Base-by-base conservation (phyloP, 495 filamentous ascomycete species). In the Xylaria intraflava region DNA sequence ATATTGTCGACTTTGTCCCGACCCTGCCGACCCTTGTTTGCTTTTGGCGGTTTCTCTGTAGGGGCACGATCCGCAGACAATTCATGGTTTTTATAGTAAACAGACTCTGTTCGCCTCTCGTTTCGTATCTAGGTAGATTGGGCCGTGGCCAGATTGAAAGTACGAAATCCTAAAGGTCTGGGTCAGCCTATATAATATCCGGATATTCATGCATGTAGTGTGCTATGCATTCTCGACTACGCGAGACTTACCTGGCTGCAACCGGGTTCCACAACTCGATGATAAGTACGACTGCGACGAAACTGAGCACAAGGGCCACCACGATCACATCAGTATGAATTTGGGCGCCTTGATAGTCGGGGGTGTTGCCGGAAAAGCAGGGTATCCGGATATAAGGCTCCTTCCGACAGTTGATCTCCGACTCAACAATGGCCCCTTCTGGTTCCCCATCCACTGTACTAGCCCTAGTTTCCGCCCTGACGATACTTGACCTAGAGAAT, bases 271-370 rank as follows among this genome's bases (percentile, higher is more conserved):
- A 68, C 14, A 65, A 59, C 57, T 76, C 72, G 24, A 73, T 50
- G 6, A 60, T 20, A 7, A 73, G 48, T 11, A 75, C 62, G 4
- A 64, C 62, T 19, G 63, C 22, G 23, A 75, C 36, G 30, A 73
- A 69, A 6, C 56, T 47, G 2, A 66, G 53, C 8, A 64, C 67
- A 23, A 74, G 51, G 16, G 62, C 53, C 19, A 73, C 60, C 3
- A 69, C 67, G 20, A 75, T 48, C 52, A 75, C 57, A 44, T 73
- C 71, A 35, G 70, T 71, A 33, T 69, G 64, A 17, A 75, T 62
- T n/a, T 64, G 60, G 47, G 61, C 59, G 10, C 61, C 53, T 38
- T 46, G 54, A 43, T 60, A 61, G 52, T 45, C 61, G n/a, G 64
- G 36, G 3, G 57, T 55, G 19, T 59, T 57, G 40, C 59, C 54